Conservation (phyloP, 441 rosid species). For the Metrosideros polymorpha region DNA sequence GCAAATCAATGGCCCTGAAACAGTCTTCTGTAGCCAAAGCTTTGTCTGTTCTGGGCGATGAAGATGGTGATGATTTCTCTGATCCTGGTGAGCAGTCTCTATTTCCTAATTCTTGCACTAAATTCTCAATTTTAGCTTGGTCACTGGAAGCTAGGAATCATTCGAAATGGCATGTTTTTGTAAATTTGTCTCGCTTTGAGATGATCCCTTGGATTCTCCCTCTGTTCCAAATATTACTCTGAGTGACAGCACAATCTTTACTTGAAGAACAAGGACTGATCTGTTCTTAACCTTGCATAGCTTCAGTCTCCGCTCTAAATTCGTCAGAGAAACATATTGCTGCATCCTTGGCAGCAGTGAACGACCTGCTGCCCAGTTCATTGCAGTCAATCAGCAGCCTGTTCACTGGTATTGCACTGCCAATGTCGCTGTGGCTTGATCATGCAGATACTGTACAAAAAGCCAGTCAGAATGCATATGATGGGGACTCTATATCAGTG, state of each 20-base stretch:
- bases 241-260: neutral
- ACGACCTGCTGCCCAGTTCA: neutral
- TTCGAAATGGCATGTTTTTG: neutral
- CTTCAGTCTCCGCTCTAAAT: neutral
- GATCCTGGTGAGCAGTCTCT: neutral
- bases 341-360: neutral
- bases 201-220: neutral
- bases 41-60: constrained; percentile 35
- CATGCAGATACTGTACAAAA: neutral
- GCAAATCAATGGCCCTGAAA: constrained; percentile 47
- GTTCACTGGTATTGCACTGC: neutral
- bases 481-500: neutral
- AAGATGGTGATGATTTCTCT: constrained; percentile 1
- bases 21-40: constrained; percentile 64
- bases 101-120: neutral
- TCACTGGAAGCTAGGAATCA: neutral
- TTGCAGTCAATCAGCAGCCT: neutral
- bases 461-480: neutral
- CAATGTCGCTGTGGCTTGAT: neutral
- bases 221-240: neutral
- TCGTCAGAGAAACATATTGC: neutral
- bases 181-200: neutral
- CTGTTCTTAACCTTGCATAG: neutral
- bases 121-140: neutral
- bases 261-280: neutral